These are phyloP conservation scores for Claviceps cyperi DNA, from an alignment of 2,329 filamentous ascomycete species.

Conservation along the genomic window DNA sequence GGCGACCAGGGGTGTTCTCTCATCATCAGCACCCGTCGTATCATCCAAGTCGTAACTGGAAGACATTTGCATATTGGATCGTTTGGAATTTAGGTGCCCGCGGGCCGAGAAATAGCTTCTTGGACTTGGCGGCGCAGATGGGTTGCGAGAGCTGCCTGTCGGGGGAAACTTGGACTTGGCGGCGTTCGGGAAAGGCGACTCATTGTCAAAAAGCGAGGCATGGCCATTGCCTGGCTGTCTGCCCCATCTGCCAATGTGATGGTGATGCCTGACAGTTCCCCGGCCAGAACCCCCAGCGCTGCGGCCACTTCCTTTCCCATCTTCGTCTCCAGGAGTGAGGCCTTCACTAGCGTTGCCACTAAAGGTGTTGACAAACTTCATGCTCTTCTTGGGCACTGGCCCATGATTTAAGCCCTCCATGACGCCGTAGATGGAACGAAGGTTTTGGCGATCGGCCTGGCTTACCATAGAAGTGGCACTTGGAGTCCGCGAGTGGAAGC, in stretches of 20 bases:
- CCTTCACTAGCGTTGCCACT: conserved; percentile 41
- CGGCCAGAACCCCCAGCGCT: conserved; percentile 47
- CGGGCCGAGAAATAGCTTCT: conserved; percentile 32
- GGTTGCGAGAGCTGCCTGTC: conserved; percentile 38
- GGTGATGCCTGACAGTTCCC: conserved; percentile 60
- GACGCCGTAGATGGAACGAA: conserved; percentile 52
- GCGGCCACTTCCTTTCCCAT: conserved; percentile 47
- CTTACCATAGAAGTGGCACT: conserved; percentile 77
- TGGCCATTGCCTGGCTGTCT: conserved; percentile 53
- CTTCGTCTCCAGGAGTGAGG: conserved; percentile 45
- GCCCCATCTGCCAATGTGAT: conserved; percentile 59
- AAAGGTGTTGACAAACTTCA: conserved; percentile 87
- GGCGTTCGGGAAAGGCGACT: conserved; percentile 62
- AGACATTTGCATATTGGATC: conserved; percentile 44
- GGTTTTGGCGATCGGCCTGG: conserved; percentile 45
- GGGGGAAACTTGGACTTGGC: conserved; percentile 41
- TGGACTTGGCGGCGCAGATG: conserved; percentile 58
- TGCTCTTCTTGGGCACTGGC: conserved; percentile 58
- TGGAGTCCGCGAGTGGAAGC: conserved; percentile 87
- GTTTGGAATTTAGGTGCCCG: conserved; percentile 25
- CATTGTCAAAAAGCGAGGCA: conserved; percentile 59
- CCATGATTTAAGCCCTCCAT: conserved; percentile 41
- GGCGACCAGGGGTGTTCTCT: conserved; percentile 66
- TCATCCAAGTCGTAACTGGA: conserved; percentile 69
- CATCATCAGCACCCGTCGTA: conserved; percentile 64